Percentiles rank a stretch among this genome's conserved stretches.
Evolutionary conservation across 2,329 filamentous ascomycete genomes (phyloP).

Genomic region (Colletotrichum trifolii): DNA sequence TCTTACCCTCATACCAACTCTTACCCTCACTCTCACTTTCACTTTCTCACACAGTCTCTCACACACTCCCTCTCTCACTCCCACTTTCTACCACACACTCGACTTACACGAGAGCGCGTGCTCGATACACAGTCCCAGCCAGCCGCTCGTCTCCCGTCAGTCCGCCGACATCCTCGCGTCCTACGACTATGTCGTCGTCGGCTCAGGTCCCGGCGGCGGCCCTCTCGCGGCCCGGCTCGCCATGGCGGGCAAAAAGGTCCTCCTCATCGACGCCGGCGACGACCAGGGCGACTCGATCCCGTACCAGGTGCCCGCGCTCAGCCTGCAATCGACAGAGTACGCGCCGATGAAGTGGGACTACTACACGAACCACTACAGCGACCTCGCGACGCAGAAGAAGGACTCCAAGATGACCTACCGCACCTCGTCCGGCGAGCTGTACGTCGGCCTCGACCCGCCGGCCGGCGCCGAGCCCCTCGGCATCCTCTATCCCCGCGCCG

Average conservation of each 20-base stretch:
- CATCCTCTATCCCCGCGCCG: slow-evolving; percentile 58
- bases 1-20: too few relatives aligned
- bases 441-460: slow-evolving; percentile 52
- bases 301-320: slow-evolving; percentile 43
- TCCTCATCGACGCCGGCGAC: slow-evolving; percentile 69
- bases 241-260: slow-evolving; percentile 64
- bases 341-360: slow-evolving; percentile 38
- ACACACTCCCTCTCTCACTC: too few relatives aligned
- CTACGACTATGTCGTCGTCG: slow-evolving; percentile 71
- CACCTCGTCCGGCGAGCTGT: slow-evolving; percentile 48
- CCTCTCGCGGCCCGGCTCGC: slow-evolving; percentile 67
- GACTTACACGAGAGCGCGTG: too few relatives aligned
- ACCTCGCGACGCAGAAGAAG: slow-evolving; percentile 44
- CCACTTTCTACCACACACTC: too few relatives aligned
- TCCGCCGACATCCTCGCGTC: slow-evolving; percentile 18
- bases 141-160: slow-evolving; percentile 16
- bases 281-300: slow-evolving; percentile 56
- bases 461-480: slow-evolving; percentile 53
- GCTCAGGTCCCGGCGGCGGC: slow-evolving; percentile 66
- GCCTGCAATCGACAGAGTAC: slow-evolving; percentile 38
- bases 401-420: slow-evolving; percentile 66
- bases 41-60: too few relatives aligned
- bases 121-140: slow-evolving; percentile 18
- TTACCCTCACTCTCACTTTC: too few relatives aligned
- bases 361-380: slow-evolving; percentile 38